Evolutionary conservation across 805 yeast genomes (phyloP).

Genomic region (Pichia ethanolica): DNA sequence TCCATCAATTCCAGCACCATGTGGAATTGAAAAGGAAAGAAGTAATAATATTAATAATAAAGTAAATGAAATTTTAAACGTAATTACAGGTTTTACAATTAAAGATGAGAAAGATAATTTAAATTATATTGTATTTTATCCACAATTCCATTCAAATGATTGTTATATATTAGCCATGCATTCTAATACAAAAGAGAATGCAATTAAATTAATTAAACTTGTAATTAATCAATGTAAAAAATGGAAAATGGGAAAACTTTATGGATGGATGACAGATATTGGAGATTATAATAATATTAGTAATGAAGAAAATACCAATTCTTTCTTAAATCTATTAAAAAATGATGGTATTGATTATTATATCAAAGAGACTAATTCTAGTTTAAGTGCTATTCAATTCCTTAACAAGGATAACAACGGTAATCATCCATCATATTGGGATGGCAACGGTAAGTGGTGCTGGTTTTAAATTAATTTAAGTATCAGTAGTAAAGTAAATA

Average conservation of each 20-base stretch:
- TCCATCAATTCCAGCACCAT: neutral
- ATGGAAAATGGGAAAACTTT: neutral
- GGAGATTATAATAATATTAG: neutral
- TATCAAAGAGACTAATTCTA: neutral
- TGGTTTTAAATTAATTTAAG: constrained; percentile 11
- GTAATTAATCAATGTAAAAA: neutral
- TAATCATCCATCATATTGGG: constrained; percentile 5
- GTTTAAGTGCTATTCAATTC: neutral
- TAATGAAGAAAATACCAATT: too few species aligned
- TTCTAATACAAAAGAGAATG: neutral
- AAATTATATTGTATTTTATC: neutral
- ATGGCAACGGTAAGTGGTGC: constrained; percentile 14
- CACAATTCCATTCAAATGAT: neutral
- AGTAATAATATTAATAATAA: too few species aligned
- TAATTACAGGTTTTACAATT: neutral
- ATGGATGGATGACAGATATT: neutral
- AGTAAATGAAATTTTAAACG: neutral
- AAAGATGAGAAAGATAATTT: neutral
- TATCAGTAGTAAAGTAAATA: neutral
- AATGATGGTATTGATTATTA: neutral
- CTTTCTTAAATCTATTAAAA: neutral
- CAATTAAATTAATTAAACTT: neutral
- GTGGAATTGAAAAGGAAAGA: neutral
- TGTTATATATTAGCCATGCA: neutral
- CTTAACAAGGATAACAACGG: neutral